These are phyloP conservation scores for Phylloporus scabripes DNA, from an alignment of 768 basidiomycete genomes.

Conservation along the genomic window DNA sequence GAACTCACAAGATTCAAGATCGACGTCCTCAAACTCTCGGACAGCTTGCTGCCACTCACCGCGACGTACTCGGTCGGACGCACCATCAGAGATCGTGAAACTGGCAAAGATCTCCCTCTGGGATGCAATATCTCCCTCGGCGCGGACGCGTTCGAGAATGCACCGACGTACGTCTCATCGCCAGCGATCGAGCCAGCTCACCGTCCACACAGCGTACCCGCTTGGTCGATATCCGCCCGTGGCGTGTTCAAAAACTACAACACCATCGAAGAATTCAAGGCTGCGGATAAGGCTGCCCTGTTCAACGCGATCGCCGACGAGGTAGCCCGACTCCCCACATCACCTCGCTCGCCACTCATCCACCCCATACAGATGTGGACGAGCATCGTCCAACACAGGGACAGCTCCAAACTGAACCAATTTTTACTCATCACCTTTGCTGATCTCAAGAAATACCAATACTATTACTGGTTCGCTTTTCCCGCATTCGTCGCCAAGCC, in stretches of 20 bases:
- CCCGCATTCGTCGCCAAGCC: conserved; percentile 89
- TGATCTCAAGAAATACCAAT: conserved; percentile 97
- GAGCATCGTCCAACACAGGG: conserved; percentile 45
- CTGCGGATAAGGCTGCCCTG: conserved; percentile 80
- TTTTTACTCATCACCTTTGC: conserved; percentile 93
- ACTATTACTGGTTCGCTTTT: conserved; percentile 98
- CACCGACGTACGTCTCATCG: conserved; percentile 38
- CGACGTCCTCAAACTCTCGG: conserved; percentile 79
- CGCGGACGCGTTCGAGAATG: conserved; percentile 55
- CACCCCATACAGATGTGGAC: conserved; percentile 58
- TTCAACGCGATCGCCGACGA: conserved; percentile 69
- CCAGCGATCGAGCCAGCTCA: conserved; percentile 5
- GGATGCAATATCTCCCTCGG: conserved; percentile 62
- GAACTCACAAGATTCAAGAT: conserved; percentile 85
- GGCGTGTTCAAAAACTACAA: conserved; percentile 93
- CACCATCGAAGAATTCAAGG: conserved; percentile 94
- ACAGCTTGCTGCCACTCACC: conserved; percentile 55
- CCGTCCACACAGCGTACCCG: conserved; percentile 33
- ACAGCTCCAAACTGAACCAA: conserved; percentile 54
- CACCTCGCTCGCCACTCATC: neutral
- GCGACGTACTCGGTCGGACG: conserved; percentile 71
- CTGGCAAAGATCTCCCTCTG: conserved; percentile 66
- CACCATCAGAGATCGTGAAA: conserved; percentile 69
- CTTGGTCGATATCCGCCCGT: conserved; percentile 45
- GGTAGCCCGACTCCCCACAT: conserved; percentile 34